A percentile compares a stretch with the other conserved stretches of the same genome.
phyloP scores from a whole-genome alignment of 1,139 yeast genomes.

The Insectozyma bohioensis region DNA sequence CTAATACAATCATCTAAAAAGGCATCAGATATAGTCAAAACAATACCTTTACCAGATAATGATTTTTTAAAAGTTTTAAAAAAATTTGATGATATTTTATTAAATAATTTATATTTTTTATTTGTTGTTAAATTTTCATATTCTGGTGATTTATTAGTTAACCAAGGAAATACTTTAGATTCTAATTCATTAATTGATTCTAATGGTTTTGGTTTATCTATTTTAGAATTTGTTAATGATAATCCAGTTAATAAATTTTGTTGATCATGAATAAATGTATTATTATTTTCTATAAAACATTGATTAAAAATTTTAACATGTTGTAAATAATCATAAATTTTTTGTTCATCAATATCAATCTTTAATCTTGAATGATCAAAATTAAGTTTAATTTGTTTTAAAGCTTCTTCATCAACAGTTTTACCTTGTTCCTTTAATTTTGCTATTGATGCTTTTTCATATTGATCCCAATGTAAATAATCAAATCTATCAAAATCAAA shows the following conservation, averaged over 20 bases:
- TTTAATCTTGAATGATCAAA: constrained; percentile 6
- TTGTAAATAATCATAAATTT: constrained; percentile 39
- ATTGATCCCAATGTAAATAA: constrained; percentile 16
- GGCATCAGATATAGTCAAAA: constrained; percentile 44
- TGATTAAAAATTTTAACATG: constrained; percentile 43
- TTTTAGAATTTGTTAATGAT: neutral
- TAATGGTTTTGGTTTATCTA: neutral
- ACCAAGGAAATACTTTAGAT: constrained; percentile 25
- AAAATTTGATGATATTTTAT: constrained; percentile 19
- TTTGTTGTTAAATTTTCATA: constrained; percentile 14
- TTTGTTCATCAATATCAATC: constrained; percentile 26
- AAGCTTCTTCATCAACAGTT: constrained; percentile 10
- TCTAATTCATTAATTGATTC: constrained; percentile 12
- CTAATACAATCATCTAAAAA: constrained; percentile 46
- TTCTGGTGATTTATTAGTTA: constrained; percentile 23
- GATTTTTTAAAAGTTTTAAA: constrained; percentile 35
- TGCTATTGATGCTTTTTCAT: constrained; percentile 11
- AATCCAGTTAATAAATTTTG: constrained; percentile 1
- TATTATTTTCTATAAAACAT: constrained; percentile 33
- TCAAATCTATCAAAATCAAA: constrained; percentile 16
- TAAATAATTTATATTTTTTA: constrained; percentile 6
- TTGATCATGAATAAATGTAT: constrained; percentile 4
- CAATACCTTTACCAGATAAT: constrained; percentile 51
- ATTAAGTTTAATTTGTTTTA: constrained; percentile 6
- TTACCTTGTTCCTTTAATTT: constrained; percentile 9